Conservation (phyloP, 148 eudicot genomes). For the Bassia scoparia region DNA sequence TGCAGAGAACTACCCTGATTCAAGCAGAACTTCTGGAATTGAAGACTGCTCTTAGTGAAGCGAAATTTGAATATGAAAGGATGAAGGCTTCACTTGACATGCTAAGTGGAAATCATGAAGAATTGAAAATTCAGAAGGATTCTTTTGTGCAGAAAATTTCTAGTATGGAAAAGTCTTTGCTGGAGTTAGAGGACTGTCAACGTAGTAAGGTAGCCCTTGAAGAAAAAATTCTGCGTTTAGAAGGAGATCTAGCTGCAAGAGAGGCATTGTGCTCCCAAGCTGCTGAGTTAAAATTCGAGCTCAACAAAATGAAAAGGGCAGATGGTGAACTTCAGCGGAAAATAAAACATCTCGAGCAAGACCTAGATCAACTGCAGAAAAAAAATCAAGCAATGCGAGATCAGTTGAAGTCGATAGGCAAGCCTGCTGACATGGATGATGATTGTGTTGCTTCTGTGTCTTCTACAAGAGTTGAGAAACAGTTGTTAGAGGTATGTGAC, state of each 20-base stretch:
- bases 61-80: constrained; percentile 48
- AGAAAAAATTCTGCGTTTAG: constrained; percentile 59
- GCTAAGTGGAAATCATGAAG: constrained; percentile 41
- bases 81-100: constrained; percentile 45
- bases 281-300: constrained; percentile 59
- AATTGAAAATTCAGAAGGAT: constrained; percentile 52
- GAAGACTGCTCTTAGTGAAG: constrained; percentile 39
- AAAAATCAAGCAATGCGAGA: constrained; percentile 31
- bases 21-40: constrained; percentile 55
- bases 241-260: constrained; percentile 52
- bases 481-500: constrained; percentile 32
- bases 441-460: constrained; percentile 11
- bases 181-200: constrained; percentile 65
- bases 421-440: constrained; percentile 22
- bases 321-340: constrained; percentile 51
- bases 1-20: constrained; percentile 47
- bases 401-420: constrained; percentile 10
- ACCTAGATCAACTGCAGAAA: constrained; percentile 41
- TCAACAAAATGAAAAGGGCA: constrained; percentile 43
- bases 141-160: constrained; percentile 45
- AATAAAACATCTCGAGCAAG: constrained; percentile 57
- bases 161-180: constrained; percentile 39
- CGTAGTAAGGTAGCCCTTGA: constrained; percentile 38
- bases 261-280: constrained; percentile 47
- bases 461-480: constrained; percentile 14